Evolutionary conservation across 306 rosid species (phyloP), one percentile per base, ranked within the genome.

Genomic region (Begonia fuchsioides): DNA sequence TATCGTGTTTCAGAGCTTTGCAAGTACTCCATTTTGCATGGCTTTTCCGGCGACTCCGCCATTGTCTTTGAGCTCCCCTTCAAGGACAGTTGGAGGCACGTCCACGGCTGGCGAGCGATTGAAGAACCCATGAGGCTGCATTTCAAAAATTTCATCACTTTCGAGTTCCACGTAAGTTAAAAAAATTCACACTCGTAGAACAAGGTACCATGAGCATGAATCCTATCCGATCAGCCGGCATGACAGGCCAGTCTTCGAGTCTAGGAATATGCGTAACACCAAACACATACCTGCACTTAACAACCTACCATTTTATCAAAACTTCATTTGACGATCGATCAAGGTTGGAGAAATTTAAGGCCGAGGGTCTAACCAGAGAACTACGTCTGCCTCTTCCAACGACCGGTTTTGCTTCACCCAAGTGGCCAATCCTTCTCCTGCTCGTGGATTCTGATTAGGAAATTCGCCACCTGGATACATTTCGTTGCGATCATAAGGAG

Each of bases 91-190:
- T 9, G 77, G 94, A 0, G 93, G 82, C 39, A 82, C 95, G 38
- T 77, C 94, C 46, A 79, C 66, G 0, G 92, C 94, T 12, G 94
- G 94, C 13, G 92, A 87, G 62, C 84, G 68, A 54, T 87, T 79
- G 78, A 87, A 82, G 84, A 87, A 86, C 17, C 96, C 96, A 52
- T 77, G 82, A 64, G 95, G 87, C 95, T 85, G 82, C 94, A 76
- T 13, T 19, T 19, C 32, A 26, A 53, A 40, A 26, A 11, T 38
- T 63, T 26, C 16, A 13, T 8, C 17, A 17, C 10, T 17, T 26
- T 10, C 15, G 3, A 40, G 14, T 46, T 13, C 39, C 1, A 43
- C 32, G 13, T 15, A 1, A 39, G 51, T 17, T 45, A 26, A 6
- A 8, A 6, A n/a, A 26, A 26, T 4, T 26, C 7, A 26, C 7